Percentiles rank a stretch among this genome's conserved stretches.
Evolutionary conservation across 345 rosid genomes (phyloP).

Genomic region (Trapa incisa): DNA sequence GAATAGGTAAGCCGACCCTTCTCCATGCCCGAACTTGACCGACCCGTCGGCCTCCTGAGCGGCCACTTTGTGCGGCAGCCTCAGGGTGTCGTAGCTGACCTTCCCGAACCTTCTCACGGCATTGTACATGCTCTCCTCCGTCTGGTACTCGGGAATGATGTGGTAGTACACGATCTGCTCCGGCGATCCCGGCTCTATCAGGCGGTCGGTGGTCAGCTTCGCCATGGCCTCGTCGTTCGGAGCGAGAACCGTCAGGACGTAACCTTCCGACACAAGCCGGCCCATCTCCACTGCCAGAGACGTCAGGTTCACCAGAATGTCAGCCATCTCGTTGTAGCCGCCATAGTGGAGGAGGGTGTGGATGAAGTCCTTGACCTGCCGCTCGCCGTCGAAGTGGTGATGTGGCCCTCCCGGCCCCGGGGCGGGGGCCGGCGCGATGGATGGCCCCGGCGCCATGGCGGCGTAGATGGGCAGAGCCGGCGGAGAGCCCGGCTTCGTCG

Average conservation of each 20-base stretch:
- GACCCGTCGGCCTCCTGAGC: constrained; percentile 97
- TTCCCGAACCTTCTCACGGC: constrained; percentile 84
- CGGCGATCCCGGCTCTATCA: constrained; percentile 94
- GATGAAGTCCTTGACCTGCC: constrained; percentile 84
- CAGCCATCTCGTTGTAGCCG: constrained; percentile 97
- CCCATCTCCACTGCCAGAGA: constrained; percentile 95
- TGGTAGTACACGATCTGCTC: constrained; percentile 87
- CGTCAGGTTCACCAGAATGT: constrained; percentile 80
- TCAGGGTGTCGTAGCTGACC: constrained; percentile 65
- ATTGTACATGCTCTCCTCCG: constrained; percentile 97
- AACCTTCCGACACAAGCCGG: constrained; percentile 76
- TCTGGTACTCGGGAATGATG: constrained; percentile 88
- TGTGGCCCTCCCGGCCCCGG: constrained; percentile 90
- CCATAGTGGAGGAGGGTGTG: constrained; percentile 81
- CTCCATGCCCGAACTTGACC: constrained; percentile 81
- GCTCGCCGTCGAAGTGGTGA: constrained; percentile 72
- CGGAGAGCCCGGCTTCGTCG: constrained; percentile 49
- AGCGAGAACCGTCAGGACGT: constrained; percentile 76
- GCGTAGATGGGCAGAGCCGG: constrained; percentile 69
- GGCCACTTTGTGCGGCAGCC: constrained; percentile 70
- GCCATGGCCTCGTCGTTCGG: constrained; percentile 99
- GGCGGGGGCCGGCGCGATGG: constrained; percentile 88
- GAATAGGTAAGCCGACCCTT: constrained; percentile 62
- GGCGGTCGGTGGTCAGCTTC: constrained; percentile 70
- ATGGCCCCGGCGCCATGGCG: constrained; percentile 93